Base-by-base conservation (phyloP, 768 basidiomycete genomes). In the Psilocybe cyanescens region DNA sequence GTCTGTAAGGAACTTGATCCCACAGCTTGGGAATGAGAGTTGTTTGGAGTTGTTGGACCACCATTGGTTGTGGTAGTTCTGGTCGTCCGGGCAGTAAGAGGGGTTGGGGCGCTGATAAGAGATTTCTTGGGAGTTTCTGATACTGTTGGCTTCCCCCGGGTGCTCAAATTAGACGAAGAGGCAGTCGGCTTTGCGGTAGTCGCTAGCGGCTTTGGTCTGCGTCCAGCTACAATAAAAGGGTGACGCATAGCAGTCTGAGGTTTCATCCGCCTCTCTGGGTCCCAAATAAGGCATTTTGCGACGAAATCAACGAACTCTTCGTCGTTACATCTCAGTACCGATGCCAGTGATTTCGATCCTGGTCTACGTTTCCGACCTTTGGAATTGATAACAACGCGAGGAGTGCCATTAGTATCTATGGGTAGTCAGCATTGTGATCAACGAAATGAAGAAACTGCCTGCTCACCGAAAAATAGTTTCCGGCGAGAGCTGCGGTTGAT, bases 301-400 rank as follows among this genome's bases (percentile, higher is more conserved):
- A 99, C 91, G 73, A 99, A 99, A 77, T 99, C 97, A 59, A 99
- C 83, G 66, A 99, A 99, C 47, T 92, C 88, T 60, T 97, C 94
- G 71, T 99, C 97, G 60, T 95, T 93, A 70, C 90, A 93, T 58
- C 93, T 88, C 52, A 99, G 82, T 44, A 96, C 95, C 70, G 94
- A 90, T 14, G 89, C 85, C 56, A 99, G 83, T 0, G 93, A 89
- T 75, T 97, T 97, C 50, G 93, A 89, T 16, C 92, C 95, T 14
- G 97, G 95, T 68, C 95, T 84, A 61, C 97, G 86, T 57, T 95
- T 86, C 46, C 95, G 89, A 33, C 97, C 97, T 75, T 99, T 99
- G 24, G 95, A 97, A 74, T 99, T 99, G 67, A 97, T 89, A 41
- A 97, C 94, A 1, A 94, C 90, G 31, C 97, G 86, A 61, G 97